Evolutionary conservation across 2,329 filamentous ascomycete genomes (phyloP), one percentile per base, ranked within the genome.

Genomic region (Cladophialophora yegresii): DNA sequence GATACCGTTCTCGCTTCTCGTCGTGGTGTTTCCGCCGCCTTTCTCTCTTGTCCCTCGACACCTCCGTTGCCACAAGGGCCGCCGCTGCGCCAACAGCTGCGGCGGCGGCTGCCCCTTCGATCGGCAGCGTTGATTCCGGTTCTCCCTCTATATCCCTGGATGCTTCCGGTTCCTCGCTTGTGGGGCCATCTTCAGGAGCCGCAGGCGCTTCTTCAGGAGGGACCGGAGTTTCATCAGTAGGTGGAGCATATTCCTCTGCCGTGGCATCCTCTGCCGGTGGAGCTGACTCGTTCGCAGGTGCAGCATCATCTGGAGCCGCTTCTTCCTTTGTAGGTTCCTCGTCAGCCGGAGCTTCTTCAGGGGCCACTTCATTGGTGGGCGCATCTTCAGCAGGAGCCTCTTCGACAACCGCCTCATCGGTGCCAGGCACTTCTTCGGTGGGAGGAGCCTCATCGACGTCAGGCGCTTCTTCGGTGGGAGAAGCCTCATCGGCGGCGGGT

Each of bases 161-260:
- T 32, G 26, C 40, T 23, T n/a, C 10, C 26, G 26, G 9, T 30
- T n/a, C 36, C 23, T 58, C 55, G 16, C 43, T 40, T 23, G 51
- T 62, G 62, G 62, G 57, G 69, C 67, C 67, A 28, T 49, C 75
- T 65, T 54, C 64, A 70, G 64, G 69, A 62, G 58, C 55, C 30
- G n/a, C 23, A 49, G 67, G 64, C 33, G 54, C 54, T 57, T 54
- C 51, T 5, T 51, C 36, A 22, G 7, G 49, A 54, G 55, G 33
- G 20, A 26, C 51, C 22, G 54, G 22, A 23, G 54, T 47, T 36
- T 58, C 57, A 23, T 55, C 50, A 5, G 40, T 40, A 47, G 56
- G 23, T 32, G 56, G 43, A 12, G 9, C 55, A 33, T 33, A 64
- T 32, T 53, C 49, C 40, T 64, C 65, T 65, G 66, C 59, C 51